phyloP scores from a whole-genome alignment of 176 grass and related monocot genomes.

The bread wheat (Triticum aestivum) region IWGSC_CS_RefSeq_v2.1 NC_057805.1:391654897-391655396 shows the following conservation, averaged over 20 bases:
- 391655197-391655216: not conserved
- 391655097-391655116: conserved; percentile 51
- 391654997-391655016: conserved; percentile 29
- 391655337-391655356: conserved; percentile 28
- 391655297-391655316: conserved; percentile 17
- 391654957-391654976: conserved; percentile 25
- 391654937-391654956: conserved; percentile 36
- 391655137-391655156: conserved; percentile 18
- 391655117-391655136: conserved; percentile 9
- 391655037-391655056: conserved; percentile 23
- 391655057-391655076: not conserved
- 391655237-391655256: conserved; percentile 23
- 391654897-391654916: conserved; percentile 56
- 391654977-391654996: conserved; percentile 20
- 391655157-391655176: conserved; percentile 37
- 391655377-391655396: conserved; percentile 31
- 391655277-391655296: conserved; percentile 8
- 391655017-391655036: conserved; percentile 36
- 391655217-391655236: conserved; percentile 12
- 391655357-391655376: not conserved
- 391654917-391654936: conserved; percentile 29
- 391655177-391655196: conserved; percentile 38
- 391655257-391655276: conserved; percentile 33
- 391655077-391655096: not conserved
- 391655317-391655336: conserved; percentile 33